Conservation (phyloP, 225 moss, liverwort and hornwort species). For the Thuidium tamariscinum region DNA sequence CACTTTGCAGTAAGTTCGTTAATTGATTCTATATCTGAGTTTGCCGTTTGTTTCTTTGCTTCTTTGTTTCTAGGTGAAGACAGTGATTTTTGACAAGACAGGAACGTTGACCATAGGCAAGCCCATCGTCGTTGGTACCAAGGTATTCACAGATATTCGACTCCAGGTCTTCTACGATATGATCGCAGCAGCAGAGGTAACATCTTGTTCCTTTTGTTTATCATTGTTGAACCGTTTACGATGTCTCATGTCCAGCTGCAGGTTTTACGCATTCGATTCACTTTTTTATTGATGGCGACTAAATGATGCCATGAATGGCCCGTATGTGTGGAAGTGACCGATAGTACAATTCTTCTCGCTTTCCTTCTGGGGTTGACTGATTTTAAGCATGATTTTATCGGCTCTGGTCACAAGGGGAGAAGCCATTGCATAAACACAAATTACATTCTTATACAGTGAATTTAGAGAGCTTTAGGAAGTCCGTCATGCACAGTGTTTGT, state of each 20-base stretch:
- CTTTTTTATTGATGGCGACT: background rate
- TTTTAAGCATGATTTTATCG: background rate
- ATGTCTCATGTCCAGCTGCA: background rate
- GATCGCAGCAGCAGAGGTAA: conserved; percentile 85
- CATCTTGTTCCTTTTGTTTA: background rate
- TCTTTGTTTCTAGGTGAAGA: conserved; percentile 42
- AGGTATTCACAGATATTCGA: conserved; percentile 67
- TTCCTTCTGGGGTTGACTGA: background rate
- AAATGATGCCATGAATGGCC: background rate
- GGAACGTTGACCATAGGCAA: conserved; percentile 88
- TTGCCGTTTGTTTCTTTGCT: background rate
- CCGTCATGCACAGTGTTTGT: background rate
- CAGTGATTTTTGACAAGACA: conserved; percentile 90
- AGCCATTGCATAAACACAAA: background rate
- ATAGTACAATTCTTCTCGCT: background rate
- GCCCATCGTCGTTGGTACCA: conserved; percentile 80
- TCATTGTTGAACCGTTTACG: background rate
- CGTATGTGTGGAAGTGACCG: background rate
- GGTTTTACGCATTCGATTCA: background rate
- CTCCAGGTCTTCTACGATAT: conserved; percentile 69
- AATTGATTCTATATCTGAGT: background rate
- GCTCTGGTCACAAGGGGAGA: background rate
- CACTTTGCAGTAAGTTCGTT: background rate
- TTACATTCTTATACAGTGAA: background rate
- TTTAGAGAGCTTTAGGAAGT: background rate